Percentiles rank a stretch among this genome's conserved stretches.
phyloP scores from a whole-genome alignment of 345 rosid genomes.

The Gossypium herbaceum region DNA sequence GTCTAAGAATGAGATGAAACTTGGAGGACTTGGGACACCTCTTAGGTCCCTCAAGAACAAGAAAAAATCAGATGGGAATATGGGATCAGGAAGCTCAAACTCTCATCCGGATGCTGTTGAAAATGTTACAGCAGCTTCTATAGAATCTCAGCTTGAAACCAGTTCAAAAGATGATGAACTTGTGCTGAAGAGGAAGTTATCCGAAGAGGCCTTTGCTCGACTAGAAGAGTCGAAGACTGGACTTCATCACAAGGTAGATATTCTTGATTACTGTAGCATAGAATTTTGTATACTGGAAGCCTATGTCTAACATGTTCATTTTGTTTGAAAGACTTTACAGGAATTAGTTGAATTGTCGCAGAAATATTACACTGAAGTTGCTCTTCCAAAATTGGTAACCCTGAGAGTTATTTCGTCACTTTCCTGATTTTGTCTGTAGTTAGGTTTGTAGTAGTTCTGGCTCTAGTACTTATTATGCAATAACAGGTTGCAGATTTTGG shows the following conservation, averaged over 20 bases:
- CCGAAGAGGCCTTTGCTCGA: conserved; percentile 76
- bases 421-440: conserved; percentile 13
- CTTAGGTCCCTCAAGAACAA: conserved; percentile 82
- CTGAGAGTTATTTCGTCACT: conserved; percentile 11
- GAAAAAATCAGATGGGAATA: conserved; percentile 59
- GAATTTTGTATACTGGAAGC: conserved; percentile 8
- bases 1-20: conserved; percentile 78
- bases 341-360: conserved; percentile 79
- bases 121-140: conserved; percentile 32
- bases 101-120: conserved; percentile 39
- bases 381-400: conserved; percentile 93
- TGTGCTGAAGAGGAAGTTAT: conserved; percentile 49
- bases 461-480: conserved; percentile 21
- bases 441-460: conserved; percentile 16
- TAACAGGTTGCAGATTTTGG: conserved; percentile 98
- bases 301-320: conserved; percentile 26
- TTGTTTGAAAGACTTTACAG: conserved; percentile 64
- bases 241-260: conserved; percentile 78
- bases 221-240: conserved; percentile 86
- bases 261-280: conserved; percentile 13
- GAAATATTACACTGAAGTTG: conserved; percentile 77
- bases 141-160: conserved; percentile 51
- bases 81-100: conserved; percentile 34
- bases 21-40: conserved; percentile 94
- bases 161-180: conserved; percentile 49